These are phyloP conservation scores for Fonsecaea monophora DNA, from an alignment of 2,329 filamentous ascomycete genomes.

Conservation along the genomic window DNA sequence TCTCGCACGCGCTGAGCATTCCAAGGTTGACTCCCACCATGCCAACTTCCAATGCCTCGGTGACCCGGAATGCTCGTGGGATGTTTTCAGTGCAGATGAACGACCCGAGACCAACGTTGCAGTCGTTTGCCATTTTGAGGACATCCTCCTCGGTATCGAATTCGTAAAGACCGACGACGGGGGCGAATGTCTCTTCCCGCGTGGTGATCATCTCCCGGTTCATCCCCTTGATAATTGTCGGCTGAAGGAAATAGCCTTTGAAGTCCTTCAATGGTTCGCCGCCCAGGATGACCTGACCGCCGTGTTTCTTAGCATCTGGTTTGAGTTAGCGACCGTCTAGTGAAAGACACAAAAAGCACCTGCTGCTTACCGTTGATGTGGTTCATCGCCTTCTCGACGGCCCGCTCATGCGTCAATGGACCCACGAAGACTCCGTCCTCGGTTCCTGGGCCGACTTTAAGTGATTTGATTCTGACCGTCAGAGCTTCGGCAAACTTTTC, in stretches of 20 bases:
- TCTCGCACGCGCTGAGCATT: slow-evolving; percentile 34
- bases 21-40: slow-evolving; percentile 74
- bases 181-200: slow-evolving; percentile 66
- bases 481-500: slow-evolving; percentile 74
- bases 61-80: slow-evolving; percentile 66
- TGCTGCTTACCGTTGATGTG: slow-evolving; percentile 38
- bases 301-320: slow-evolving; percentile 42
- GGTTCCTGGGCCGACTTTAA: slow-evolving; percentile 79
- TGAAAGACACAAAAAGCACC: not conserved
- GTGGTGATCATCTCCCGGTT: slow-evolving; percentile 48
- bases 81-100: slow-evolving; percentile 61
- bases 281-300: slow-evolving; percentile 42
- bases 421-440: slow-evolving; percentile 75
- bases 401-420: slow-evolving; percentile 60
- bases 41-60: slow-evolving; percentile 77
- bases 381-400: slow-evolving; percentile 39
- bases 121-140: slow-evolving; percentile 61
- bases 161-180: slow-evolving; percentile 43
- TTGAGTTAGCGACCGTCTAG: slow-evolving; percentile 12
- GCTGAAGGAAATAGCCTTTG: slow-evolving; percentile 50
- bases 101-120: slow-evolving; percentile 61
- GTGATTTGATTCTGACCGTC: slow-evolving; percentile 72
- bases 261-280: slow-evolving; percentile 36
- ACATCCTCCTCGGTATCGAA: slow-evolving; percentile 66
- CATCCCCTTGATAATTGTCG: slow-evolving; percentile 41